A percentile compares a stretch with the other conserved stretches of the same genome.
Conservation (phyloP, 2,329 filamentous ascomycete genomes). For the Botrytis tulipae region DNA sequence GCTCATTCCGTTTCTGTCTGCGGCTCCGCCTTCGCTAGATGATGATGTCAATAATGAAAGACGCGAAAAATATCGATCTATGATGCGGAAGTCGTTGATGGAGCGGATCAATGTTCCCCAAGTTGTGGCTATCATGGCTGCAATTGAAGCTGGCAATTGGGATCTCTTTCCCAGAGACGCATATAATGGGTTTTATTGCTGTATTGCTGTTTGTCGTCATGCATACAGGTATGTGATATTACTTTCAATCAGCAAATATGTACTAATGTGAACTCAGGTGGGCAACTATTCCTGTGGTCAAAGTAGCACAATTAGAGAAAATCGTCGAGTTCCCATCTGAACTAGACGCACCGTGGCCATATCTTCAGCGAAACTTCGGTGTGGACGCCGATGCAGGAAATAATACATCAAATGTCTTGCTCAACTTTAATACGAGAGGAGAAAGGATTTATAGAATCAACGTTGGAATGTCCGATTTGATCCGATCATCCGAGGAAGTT, state of each 20-base stretch:
- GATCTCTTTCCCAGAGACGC: constrained; percentile 3
- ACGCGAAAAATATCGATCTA: constrained; percentile 3
- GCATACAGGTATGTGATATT: constrained; percentile 3
- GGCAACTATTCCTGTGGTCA: constrained; percentile 19
- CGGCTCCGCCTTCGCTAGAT: neutral
- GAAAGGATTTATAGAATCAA: constrained; percentile 17
- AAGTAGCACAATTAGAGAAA: constrained; percentile 14
- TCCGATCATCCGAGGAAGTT: constrained; percentile 15
- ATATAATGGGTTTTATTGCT: constrained; percentile 19
- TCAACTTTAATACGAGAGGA: constrained; percentile 8
- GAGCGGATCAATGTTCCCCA: neutral
- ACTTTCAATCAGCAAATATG: neutral
- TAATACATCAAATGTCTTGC: constrained; percentile 5
- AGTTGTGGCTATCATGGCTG: constrained; percentile 4
- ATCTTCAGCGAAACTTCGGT: constrained; percentile 17
- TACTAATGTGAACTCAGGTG: neutral
- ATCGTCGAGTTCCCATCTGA: constrained; percentile 14
- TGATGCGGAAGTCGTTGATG: neutral
- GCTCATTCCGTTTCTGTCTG: constrained; percentile 12
- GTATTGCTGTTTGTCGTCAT: constrained; percentile 16
- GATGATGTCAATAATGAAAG: constrained; percentile 8
- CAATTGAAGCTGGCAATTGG: constrained; percentile 7
- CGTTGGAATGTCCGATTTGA: constrained; percentile 10
- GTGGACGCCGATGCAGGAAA: constrained; percentile 14
- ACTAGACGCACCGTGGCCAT: constrained; percentile 12